These are phyloP conservation scores for Aspergillus quadrilineatus DNA, from an alignment of 2,329 filamentous ascomycete genomes.

Conservation along the genomic window DNA sequence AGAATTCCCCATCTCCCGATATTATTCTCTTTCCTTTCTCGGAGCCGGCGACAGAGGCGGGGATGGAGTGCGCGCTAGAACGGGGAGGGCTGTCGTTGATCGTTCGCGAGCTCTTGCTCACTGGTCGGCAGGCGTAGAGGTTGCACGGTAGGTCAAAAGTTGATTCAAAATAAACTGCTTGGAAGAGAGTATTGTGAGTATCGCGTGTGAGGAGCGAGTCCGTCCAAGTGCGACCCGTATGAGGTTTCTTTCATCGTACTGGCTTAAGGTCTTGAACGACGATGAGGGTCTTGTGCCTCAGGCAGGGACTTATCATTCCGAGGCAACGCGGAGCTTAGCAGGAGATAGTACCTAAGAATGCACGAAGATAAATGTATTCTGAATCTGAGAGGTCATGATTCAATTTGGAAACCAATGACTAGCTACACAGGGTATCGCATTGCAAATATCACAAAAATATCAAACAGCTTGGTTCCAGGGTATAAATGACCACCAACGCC, in stretches of 20 bases:
- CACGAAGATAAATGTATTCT: background rate
- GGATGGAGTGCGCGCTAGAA: constrained; percentile 5
- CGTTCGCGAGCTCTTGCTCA: constrained; percentile 12
- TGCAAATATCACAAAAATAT: background rate
- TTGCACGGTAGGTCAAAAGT: constrained; percentile 1
- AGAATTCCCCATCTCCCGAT: constrained; percentile 35
- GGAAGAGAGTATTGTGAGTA: background rate
- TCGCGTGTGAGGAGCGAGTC: background rate
- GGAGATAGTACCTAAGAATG: background rate
- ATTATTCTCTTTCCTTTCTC: background rate
- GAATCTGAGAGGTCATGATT: background rate
- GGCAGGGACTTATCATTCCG: constrained; percentile 18
- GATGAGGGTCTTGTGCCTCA: constrained; percentile 22
- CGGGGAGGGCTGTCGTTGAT: constrained; percentile 5
- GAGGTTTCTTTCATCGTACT: constrained; percentile 8
- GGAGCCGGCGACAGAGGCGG: constrained; percentile 1
- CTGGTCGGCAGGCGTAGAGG: constrained; percentile 26
- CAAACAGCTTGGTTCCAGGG: background rate
- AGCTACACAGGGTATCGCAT: constrained; percentile 11
- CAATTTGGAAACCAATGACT: constrained; percentile 3
- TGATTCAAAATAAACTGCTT: constrained; percentile 3
- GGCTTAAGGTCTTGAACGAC: background rate
- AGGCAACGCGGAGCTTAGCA: background rate
- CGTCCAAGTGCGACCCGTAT: constrained; percentile 5
- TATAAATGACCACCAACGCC: constrained; percentile 9